Conservation (phyloP, 73 alveolate species). For the Tetrahymena borealis region DNA sequence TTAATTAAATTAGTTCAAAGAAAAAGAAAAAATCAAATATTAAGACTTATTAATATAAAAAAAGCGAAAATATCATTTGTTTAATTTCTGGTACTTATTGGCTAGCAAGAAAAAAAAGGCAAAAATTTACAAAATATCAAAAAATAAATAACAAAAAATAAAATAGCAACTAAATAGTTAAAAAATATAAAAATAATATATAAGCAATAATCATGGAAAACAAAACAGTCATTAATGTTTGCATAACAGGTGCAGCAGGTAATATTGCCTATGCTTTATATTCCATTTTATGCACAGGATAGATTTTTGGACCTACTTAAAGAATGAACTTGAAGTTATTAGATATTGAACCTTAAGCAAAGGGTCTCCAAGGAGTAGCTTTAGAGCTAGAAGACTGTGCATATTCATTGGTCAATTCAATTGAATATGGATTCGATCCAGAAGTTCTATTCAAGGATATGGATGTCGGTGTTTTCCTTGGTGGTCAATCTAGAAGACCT, state of each 20-base stretch:
- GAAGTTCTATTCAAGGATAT: constrained; percentile 75
- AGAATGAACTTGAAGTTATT: constrained; percentile 11
- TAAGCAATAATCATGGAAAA: background rate
- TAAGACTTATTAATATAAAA: background rate
- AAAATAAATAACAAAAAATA: background rate
- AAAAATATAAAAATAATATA: background rate
- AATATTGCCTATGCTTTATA: constrained; percentile 40
- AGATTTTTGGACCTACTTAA: constrained; percentile 24
- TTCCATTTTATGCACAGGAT: constrained; percentile 32
- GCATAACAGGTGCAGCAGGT: constrained; percentile 50
- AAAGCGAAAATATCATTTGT: background rate
- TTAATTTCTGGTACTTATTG: background rate
- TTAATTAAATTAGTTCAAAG: background rate
- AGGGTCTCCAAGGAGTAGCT: constrained; percentile 35
- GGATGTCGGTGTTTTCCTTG: constrained; percentile 78
- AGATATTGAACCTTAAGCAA: constrained; percentile 11
- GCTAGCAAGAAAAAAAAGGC: background rate
- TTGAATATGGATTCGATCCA: constrained; percentile 55
- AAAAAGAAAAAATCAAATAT: background rate
- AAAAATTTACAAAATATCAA: background rate
- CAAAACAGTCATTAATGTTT: constrained; percentile 19
- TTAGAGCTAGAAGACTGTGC: constrained; percentile 66
- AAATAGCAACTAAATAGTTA: constrained; percentile 5
- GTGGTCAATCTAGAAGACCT: constrained; percentile 81
- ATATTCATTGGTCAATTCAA: constrained; percentile 22